phyloP scores from a whole-genome alignment of 2,329 filamentous ascomycete genomes.

The Colletotrichum aenigma region DNA sequence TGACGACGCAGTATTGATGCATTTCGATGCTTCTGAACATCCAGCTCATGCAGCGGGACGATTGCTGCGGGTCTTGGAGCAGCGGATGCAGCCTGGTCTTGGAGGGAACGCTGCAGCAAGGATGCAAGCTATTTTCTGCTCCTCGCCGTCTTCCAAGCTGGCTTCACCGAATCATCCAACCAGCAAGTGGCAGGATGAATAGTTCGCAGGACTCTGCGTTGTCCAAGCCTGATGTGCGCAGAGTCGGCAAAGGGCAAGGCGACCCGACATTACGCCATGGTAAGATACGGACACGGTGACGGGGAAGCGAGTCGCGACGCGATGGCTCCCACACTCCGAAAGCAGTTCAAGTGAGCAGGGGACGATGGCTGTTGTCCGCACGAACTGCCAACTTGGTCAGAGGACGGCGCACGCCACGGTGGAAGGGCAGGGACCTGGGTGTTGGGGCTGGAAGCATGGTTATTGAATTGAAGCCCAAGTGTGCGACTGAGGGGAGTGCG shows the following conservation, averaged over 20 bases:
- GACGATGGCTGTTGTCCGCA: not conserved
- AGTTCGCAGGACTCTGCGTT: not conserved
- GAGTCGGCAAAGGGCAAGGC: not conserved
- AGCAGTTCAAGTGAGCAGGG: not conserved
- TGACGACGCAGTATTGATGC: not conserved
- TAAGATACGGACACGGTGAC: not conserved
- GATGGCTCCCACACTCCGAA: not conserved
- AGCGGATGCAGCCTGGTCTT: not conserved
- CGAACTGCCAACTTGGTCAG: not conserved
- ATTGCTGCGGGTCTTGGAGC: not conserved
- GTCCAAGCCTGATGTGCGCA: not conserved
- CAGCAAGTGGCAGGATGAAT: not conserved
- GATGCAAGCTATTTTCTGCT: not conserved
- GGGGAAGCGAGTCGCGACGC: not conserved
- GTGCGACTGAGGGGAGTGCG: not conserved
- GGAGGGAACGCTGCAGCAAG: not conserved
- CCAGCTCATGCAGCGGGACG: not conserved
- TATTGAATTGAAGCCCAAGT: slow-evolving; percentile 8
- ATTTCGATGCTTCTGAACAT: not conserved
- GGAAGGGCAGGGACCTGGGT: not conserved
- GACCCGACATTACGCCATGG: not conserved
- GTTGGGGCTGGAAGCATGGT: not conserved
- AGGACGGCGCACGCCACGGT: not conserved
- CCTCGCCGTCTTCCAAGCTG: not conserved
- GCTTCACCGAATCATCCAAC: not conserved